These are phyloP conservation scores for Athelia psychrophila DNA, from an alignment of 1,284 basidiomycete species.

Conservation along the genomic window DNA sequence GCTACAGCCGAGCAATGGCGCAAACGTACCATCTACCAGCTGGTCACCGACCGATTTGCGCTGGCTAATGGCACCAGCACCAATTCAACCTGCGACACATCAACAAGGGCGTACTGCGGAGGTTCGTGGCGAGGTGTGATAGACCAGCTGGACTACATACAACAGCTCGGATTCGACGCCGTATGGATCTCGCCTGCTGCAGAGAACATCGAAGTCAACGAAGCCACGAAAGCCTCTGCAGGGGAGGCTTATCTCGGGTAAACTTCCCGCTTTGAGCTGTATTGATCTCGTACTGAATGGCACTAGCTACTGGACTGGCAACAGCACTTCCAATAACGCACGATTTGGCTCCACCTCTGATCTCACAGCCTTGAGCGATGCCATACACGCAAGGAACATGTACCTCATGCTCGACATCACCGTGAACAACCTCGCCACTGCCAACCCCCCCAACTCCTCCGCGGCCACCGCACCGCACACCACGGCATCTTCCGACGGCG, in stretches of 20 bases:
- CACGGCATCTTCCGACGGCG: slow-evolving; percentile 4
- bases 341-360: slow-evolving; percentile 67
- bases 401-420: slow-evolving; percentile 80
- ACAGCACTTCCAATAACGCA: slow-evolving; percentile 58
- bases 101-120: slow-evolving; percentile 62
- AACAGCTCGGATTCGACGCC: slow-evolving; percentile 74
- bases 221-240: slow-evolving; percentile 51
- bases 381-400: slow-evolving; percentile 69
- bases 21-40: slow-evolving; percentile 12
- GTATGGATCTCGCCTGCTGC: slow-evolving; percentile 66
- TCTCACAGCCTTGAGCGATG: slow-evolving; percentile 56
- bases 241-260: slow-evolving; percentile 57
- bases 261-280: slow-evolving; percentile 8
- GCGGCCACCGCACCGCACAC: slow-evolving; percentile 2
- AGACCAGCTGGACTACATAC: slow-evolving; percentile 76
- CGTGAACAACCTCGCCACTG: slow-evolving; percentile 59
- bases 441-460: slow-evolving; percentile 26
- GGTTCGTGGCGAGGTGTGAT: slow-evolving; percentile 72
- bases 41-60: slow-evolving; percentile 78
- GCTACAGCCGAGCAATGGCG: too few species aligned
- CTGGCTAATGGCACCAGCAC: slow-evolving; percentile 34
- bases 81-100: slow-evolving; percentile 46
- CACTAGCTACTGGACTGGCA: slow-evolving; percentile 54
- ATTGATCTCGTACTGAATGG: background rate
- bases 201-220: slow-evolving; percentile 57